Evolutionary conservation across 768 basidiomycete species (phyloP), one percentile per base, ranked within the genome.

Genomic region (Cantharellus cinnabarinus): DNA sequence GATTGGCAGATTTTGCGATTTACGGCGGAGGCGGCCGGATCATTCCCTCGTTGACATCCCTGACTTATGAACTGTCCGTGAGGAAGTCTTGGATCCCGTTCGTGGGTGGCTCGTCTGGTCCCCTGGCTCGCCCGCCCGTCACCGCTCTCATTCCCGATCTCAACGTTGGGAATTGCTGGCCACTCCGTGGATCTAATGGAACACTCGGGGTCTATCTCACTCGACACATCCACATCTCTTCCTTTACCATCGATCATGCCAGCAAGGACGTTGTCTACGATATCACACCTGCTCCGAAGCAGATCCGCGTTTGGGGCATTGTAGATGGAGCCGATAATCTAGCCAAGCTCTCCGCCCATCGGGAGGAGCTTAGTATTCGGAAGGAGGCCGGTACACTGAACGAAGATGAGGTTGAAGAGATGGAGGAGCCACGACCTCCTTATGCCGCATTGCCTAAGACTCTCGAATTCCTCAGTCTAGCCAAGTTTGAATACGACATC

Each of bases 291-390:
- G 89, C 89, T 1, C 94, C 94, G 50, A 74, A 78, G 60, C 74
- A 83, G 50, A 87, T 97, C 79, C 89, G 95, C 64, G 78, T 94
- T 3, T 94, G 90, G 91, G 91, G 81, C 0, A 69, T 90, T 63
- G 77, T 94, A 41, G 90, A 95, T 63, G 87, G 85, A 5, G 61
- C 66, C 56, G 83, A 86, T 56, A 87, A 91, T 63, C 58, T 79
- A 3, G 76, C 69, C 41, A 84, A 80, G 67, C 72, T 86, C 38
- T 66, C 65, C 37, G 75, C 71, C 58, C 87, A 62, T 73, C 75
- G 67, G 5, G 38, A n/a, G n/a, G 58, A 55, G 40, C 42, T 42
- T 20, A 55, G 59, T 2, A 20, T 40, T 10, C 51, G 50, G 34
- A 10, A 37, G 7, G 54, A 15, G 10, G 52, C 35, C 10, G 52